Conservation (phyloP, 2,329 filamentous ascomycete species). For the Alternaria triticina region DNA sequence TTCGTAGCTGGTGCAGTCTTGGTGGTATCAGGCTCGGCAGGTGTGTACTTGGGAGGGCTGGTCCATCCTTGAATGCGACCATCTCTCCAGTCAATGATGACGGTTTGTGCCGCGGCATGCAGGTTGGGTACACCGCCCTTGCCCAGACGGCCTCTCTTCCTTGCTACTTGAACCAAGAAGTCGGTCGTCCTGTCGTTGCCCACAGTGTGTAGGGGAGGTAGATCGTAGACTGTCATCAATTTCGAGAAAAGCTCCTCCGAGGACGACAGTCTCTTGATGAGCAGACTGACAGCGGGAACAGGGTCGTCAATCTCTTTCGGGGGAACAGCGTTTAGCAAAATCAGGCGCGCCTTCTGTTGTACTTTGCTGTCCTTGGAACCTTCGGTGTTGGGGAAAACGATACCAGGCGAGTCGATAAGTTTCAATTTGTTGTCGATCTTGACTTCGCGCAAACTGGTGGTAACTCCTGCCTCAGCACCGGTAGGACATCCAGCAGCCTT, state of each 20-base stretch:
- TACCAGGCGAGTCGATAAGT: conserved; percentile 90
- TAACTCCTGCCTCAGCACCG: conserved; percentile 90
- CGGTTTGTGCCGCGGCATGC: conserved; percentile 84
- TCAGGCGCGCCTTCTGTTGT: conserved; percentile 78
- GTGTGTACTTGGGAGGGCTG: conserved; percentile 72
- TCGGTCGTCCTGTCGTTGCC: conserved; percentile 82
- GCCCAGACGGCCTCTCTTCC: conserved; percentile 87
- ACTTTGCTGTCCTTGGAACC: conserved; percentile 60
- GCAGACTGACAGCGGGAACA: conserved; percentile 80
- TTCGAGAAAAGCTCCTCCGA: conserved; percentile 77
- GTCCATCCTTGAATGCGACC: conserved; percentile 93
- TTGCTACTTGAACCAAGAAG: conserved; percentile 92
- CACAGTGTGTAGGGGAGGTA: conserved; percentile 74
- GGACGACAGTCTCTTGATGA: conserved; percentile 79
- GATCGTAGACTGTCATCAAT: conserved; percentile 81
- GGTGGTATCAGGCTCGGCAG: conserved; percentile 54
- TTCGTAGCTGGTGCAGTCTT: conserved; percentile 44
- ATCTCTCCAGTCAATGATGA: conserved; percentile 96
- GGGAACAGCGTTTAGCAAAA: conserved; percentile 89
- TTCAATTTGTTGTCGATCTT: conserved; percentile 96
- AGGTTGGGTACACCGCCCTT: conserved; percentile 91
- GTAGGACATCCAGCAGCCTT: conserved; percentile 78
- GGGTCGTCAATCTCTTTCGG: conserved; percentile 95
- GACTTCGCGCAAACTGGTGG: conserved; percentile 84
- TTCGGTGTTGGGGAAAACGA: conserved; percentile 80